Base-by-base conservation (phyloP, 345 rosid genomes). In the Draba incana region DNA sequence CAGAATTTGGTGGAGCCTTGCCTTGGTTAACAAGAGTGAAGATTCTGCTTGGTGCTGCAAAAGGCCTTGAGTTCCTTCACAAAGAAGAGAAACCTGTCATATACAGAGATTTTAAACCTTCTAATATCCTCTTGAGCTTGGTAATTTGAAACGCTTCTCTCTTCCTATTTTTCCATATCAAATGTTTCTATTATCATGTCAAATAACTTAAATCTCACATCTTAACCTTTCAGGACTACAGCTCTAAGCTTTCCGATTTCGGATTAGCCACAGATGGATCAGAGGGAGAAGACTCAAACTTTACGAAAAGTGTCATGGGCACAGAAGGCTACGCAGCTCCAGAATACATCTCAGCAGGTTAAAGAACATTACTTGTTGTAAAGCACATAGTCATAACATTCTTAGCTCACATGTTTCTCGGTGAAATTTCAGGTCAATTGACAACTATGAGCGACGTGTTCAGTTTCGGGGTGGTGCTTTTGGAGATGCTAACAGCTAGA, bases 11-110 rank as follows among this genome's bases (percentile, higher is more conserved):
- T 20, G 85, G 80, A 10, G 64, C 87, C 15, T 71, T 92, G 74
- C 86, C 90, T 51, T 89, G 98, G 94, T 76, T 84, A 41, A 82
- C 81, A 10, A 84, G 98, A 83, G 87, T 92, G 88, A 92, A 85
- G 76, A 87, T 92, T 38, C 90, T 86, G 3, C 52, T 87, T 14
- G 94, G 86, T 75, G 96, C 96, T n/a, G 98, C 96, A 0, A 84
- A 84, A 66, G 96, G 98, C 24, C 76, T 92, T 12, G 96, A 83
- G 50, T 89, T 92, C 57, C 90, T 92, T 38, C 98, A 92, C 64
- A 86, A 80, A 76, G 77, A 71, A 44, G 84, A 84, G 43, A 86
- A 81, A 64, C 98, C 94, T 5, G 92, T 92, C 38, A 92, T 89
- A 33, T 89, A 77, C 79, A 68, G 96, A 24, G 98, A 92, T 71